phyloP scores from a whole-genome alignment of 257 asterid genomes.

The Rauvolfia tetraphylla region DNA sequence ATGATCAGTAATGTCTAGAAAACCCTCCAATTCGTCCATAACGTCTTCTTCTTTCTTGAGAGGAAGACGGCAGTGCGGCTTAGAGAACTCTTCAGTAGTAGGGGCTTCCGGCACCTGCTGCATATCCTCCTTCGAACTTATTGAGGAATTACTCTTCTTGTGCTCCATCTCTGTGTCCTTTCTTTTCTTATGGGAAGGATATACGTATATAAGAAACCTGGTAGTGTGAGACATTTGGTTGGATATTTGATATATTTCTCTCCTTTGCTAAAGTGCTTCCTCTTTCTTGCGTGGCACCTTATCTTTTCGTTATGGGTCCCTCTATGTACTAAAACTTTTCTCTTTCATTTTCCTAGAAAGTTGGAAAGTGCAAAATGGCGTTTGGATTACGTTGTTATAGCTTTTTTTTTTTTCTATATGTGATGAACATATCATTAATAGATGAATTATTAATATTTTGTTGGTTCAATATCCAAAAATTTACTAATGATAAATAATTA shows the following conservation, averaged over 20 bases:
- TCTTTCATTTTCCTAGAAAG: not conserved
- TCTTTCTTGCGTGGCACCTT: conserved; percentile 14
- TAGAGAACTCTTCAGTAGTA: not conserved
- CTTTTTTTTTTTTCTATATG: too few species aligned
- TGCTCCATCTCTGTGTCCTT: not conserved
- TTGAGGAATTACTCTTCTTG: not conserved
- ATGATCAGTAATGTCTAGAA: not conserved
- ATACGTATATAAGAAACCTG: not conserved
- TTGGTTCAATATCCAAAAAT: too few species aligned
- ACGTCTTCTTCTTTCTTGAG: not conserved
- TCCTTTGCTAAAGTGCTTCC: not conserved
- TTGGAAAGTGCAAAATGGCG: not conserved
- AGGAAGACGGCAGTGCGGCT: too few species aligned
- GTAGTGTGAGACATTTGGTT: not conserved
- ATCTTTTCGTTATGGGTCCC: conserved; percentile 13
- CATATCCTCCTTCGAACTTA: conserved; percentile 5
- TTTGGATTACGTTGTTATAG: too few species aligned
- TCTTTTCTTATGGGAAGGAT: not conserved
- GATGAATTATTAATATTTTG: too few species aligned
- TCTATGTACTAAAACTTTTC: not conserved
- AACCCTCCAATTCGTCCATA: conserved; percentile 2
- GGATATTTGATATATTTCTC: not conserved
- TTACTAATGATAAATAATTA: too few species aligned
- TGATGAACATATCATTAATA: too few species aligned
- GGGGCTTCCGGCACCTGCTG: not conserved